phyloP scores from a whole-genome alignment of 768 basidiomycete species.

The Lactarius akahatsu region DNA sequence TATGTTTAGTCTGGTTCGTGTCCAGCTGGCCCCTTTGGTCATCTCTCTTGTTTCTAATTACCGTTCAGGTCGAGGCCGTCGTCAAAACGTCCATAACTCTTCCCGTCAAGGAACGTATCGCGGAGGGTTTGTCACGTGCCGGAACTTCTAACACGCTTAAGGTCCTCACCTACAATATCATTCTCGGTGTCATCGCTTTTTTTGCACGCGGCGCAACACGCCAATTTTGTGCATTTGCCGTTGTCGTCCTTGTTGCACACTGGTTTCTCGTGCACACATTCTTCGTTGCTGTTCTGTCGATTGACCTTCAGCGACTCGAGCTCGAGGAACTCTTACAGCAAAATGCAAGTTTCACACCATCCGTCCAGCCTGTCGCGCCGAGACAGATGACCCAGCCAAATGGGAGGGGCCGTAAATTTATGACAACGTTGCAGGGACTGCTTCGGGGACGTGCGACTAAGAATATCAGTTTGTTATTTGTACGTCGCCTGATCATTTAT shows the following conservation, averaged over 20 bases:
- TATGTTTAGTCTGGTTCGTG: slow-evolving; percentile 87
- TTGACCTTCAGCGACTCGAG: slow-evolving; percentile 94
- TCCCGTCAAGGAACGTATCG: slow-evolving; percentile 89
- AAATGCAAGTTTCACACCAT: slow-evolving; percentile 55
- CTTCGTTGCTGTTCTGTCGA: slow-evolving; percentile 90
- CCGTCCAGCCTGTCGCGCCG: slow-evolving; percentile 35
- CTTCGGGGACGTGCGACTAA: slow-evolving; percentile 68
- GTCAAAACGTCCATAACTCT: slow-evolving; percentile 81
- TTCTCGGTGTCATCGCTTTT: slow-evolving; percentile 73
- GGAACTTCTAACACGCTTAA: slow-evolving; percentile 93
- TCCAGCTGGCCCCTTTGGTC: slow-evolving; percentile 16
- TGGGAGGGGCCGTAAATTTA: slow-evolving; percentile 46
- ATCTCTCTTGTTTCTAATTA: slow-evolving; percentile 32
- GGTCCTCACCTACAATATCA: slow-evolving; percentile 79
- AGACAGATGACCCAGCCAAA: slow-evolving; percentile 31
- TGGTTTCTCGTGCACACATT: slow-evolving; percentile 98
- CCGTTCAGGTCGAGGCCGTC: slow-evolving; percentile 75
- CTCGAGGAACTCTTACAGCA: slow-evolving; percentile 84
- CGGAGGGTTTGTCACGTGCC: slow-evolving; percentile 82
- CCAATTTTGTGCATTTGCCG: slow-evolving; percentile 91
- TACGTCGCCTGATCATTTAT: slow-evolving; percentile 36
- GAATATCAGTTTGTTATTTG: slow-evolving; percentile 79
- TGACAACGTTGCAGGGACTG: slow-evolving; percentile 44
- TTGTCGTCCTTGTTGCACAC: slow-evolving; percentile 92
- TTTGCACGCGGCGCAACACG: slow-evolving; percentile 79